Evolutionary conservation across 139 green algal genomes (phyloP), one percentile per base, ranked within the genome.

Genomic region (Micractinium conductrix): DNA sequence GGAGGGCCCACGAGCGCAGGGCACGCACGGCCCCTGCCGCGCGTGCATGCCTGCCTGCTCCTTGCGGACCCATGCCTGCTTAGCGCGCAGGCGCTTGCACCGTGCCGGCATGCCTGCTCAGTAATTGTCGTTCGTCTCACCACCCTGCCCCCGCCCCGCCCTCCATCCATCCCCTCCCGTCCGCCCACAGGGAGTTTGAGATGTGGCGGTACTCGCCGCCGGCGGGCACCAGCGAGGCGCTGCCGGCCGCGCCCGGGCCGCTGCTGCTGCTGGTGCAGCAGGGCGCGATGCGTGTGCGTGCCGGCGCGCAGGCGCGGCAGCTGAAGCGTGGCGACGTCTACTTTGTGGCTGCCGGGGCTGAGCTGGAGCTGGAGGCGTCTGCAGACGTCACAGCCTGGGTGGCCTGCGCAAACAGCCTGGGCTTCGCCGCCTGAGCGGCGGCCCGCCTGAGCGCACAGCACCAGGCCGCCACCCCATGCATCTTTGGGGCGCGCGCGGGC

Each of bases 121-220:
- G n/a, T 69, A 8, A 2, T 10, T 21, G 33, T 17, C 12, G 35
- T 19, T 12, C 60, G 19, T 33, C 68, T n/a, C 37, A 33, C 9
- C 7, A 38, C 70, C 63, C n/a, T 42, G 63, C 65, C 1, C 14
- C 12, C 1, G n/a, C 9, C 42, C 26, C 35, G 9, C 70, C 43
- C 19, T 30, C 19, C 53, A 14, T 62, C 53, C 53, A 21, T 62
- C 10, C 10, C 53, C 53, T 62, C 53, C 26, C 16, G 1, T 22
- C 9, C 30, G 22, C 38, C 7, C 26, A 43, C 70, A 78, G 98
- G 72, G 96, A 99, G 90, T 95, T 99, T 88, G 96, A 99, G 87
- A 94, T 99, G 85, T 99, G 95, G 96, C 91, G 95, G 82, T 91
- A 98, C 79, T 53, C 55, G 30, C 81, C 86, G 14, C 38, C 62